Conservation (phyloP, 2,329 filamentous ascomycete genomes). For the Colletotrichum sp. region DNA sequence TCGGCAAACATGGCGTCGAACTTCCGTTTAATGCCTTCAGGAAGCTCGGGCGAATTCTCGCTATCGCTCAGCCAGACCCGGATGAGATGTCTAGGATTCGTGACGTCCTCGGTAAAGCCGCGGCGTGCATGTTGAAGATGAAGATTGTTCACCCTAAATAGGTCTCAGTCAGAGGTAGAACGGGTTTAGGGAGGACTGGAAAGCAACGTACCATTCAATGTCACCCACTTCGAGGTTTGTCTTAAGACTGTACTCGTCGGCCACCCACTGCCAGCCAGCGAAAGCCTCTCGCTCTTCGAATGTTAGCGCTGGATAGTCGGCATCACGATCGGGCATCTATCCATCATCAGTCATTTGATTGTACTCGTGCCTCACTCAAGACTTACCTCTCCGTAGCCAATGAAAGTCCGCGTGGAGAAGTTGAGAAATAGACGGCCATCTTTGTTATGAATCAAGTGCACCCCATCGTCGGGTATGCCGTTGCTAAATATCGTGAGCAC, state of each 20-base stretch:
- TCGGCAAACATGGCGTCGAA: background rate
- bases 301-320: background rate
- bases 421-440: background rate
- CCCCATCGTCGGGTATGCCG: background rate
- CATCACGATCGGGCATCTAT: background rate
- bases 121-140: background rate
- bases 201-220: background rate
- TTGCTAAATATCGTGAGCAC: background rate
- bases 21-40: background rate
- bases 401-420: background rate
- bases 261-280: background rate
- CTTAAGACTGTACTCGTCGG: background rate
- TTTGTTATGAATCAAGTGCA: background rate
- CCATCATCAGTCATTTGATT: background rate
- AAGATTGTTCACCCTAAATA: background rate
- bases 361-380: accelerated
- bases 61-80: background rate
- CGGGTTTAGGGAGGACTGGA: accelerated
- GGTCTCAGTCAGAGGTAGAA: background rate
- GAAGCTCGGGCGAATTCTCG: background rate
- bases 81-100: background rate
- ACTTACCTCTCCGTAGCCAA: background rate
- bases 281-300: background rate
- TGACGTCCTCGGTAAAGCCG: background rate
- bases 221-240: background rate